Conservation (phyloP, 1,139 yeast species). For the Suzukiozyma palmioleophila region DNA sequence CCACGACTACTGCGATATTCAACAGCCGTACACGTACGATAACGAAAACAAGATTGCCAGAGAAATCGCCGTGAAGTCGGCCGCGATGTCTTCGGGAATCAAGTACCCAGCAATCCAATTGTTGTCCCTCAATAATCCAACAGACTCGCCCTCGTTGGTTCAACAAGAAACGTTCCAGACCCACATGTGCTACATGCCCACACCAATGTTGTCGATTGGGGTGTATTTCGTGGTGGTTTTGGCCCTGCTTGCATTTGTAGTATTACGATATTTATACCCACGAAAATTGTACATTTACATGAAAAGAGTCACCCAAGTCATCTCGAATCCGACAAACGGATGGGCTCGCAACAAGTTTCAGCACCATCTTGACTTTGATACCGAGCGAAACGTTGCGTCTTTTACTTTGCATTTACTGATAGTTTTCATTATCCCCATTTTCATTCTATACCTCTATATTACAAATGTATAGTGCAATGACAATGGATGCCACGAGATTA, state of each 20-base stretch:
- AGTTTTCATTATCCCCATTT: slow-evolving; percentile 4
- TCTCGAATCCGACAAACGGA: slow-evolving; percentile 1
- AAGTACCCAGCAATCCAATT: slow-evolving; percentile 80
- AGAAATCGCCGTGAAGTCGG: slow-evolving; percentile 84
- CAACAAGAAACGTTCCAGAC: slow-evolving; percentile 31
- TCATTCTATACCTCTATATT: slow-evolving; percentile 8
- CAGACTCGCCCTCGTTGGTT: slow-evolving; percentile 9
- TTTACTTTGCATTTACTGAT: slow-evolving; percentile 7
- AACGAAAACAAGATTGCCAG: slow-evolving; percentile 40
- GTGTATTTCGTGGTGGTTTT: slow-evolving; percentile 26
- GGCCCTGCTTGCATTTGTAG: slow-evolving; percentile 1
- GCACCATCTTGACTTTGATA: slow-evolving; percentile 2
- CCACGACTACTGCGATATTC: slow-evolving; percentile 87
- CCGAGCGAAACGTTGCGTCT: slow-evolving; percentile 4
- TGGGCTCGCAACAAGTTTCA: neutral
- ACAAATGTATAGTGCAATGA: slow-evolving; percentile 6
- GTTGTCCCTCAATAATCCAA: slow-evolving; percentile 60
- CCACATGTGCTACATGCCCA: slow-evolving; percentile 66
- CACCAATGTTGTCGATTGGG: slow-evolving; percentile 54
- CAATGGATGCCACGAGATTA: neutral
- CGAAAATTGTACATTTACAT: neutral
- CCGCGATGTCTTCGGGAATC: slow-evolving; percentile 92
- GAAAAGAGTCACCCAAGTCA: slow-evolving; percentile 1
- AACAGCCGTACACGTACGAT: slow-evolving; percentile 44
- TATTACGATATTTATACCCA: slow-evolving; percentile 2